These are phyloP conservation scores for Macrolepiota albuminosa DNA, from an alignment of 768 basidiomycete species.

Conservation along the genomic window DNA sequence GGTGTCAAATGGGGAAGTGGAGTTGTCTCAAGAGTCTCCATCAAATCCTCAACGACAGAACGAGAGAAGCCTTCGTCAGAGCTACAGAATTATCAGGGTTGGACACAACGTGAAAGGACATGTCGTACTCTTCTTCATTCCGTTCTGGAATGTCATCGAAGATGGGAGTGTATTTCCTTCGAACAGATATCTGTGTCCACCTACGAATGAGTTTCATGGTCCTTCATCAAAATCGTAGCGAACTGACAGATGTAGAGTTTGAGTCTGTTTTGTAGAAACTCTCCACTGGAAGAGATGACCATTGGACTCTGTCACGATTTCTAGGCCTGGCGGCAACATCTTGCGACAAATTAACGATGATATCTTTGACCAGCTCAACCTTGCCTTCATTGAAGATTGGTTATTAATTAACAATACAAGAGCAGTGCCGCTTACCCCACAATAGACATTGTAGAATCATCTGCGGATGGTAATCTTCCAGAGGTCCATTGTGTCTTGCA, in stretches of 20 bases:
- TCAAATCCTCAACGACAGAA: conserved; percentile 50
- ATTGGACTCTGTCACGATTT: conserved; percentile 23
- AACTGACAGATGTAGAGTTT: conserved; percentile 15
- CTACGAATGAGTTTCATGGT: not conserved
- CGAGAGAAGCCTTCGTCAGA: conserved; percentile 56
- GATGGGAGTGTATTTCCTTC: conserved; percentile 45
- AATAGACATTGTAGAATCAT: conserved; percentile 88
- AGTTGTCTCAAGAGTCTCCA: conserved; percentile 57
- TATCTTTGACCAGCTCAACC: conserved; percentile 76
- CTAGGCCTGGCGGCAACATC: conserved; percentile 25
- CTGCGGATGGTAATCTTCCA: conserved; percentile 91
- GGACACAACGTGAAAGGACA: not conserved
- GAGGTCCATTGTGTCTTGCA: conserved; percentile 77
- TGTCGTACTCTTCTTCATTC: conserved; percentile 42
- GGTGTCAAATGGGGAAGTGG: conserved; percentile 68
- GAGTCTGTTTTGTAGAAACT: conserved; percentile 43
- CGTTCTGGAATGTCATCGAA: conserved; percentile 40
- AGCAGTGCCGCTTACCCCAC: conserved; percentile 58
- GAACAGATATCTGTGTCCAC: conserved; percentile 8
- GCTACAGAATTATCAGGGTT: conserved; percentile 25
- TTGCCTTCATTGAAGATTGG: conserved; percentile 50
- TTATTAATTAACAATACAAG: not conserved
- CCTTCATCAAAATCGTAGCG: not conserved
- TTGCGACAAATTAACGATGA: conserved; percentile 64
- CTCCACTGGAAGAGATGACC: conserved; percentile 54